Evolutionary conservation across 345 rosid species (phyloP).

Genomic region (Pelargonium nanum): DNA sequence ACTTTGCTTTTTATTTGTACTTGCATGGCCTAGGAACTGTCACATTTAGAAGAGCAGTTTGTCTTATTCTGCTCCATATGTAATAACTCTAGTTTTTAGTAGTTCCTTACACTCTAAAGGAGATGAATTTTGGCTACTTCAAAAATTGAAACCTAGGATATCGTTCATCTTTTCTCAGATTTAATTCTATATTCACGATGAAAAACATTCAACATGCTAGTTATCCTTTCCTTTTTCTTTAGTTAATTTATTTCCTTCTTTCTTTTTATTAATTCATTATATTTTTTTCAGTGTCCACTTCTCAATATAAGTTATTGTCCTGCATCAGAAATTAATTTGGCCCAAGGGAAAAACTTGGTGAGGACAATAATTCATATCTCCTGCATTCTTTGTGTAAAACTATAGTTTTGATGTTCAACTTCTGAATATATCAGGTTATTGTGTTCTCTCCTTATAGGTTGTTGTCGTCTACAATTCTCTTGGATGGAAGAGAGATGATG

Average conservation of each 20-base stretch:
- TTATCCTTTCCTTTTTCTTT: not conserved
- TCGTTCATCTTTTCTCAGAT: not conserved
- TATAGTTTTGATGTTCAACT: constrained; percentile 9
- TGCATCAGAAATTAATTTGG: constrained; percentile 54
- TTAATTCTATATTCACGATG: constrained; percentile 8
- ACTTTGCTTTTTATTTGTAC: too few relatives aligned
- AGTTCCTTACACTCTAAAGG: not conserved
- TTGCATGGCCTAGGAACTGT: too few relatives aligned
- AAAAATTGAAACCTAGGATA: constrained; percentile 1
- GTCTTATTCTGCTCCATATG: constrained; percentile 1
- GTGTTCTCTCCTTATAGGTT: constrained; percentile 31
- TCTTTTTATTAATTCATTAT: not conserved
- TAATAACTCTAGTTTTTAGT: not conserved
- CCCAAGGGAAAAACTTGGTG: constrained; percentile 68
- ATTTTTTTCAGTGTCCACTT: constrained; percentile 66
- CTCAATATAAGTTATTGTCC: constrained; percentile 92
- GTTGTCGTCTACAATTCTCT: constrained; percentile 82
- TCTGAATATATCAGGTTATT: constrained; percentile 9
- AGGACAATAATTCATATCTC: constrained; percentile 12
- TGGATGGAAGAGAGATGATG: constrained; percentile 90
- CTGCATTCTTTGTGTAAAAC: constrained; percentile 5
- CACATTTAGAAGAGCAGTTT: not conserved
- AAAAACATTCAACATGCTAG: not conserved
- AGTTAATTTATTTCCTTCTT: not conserved
- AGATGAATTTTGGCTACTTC: not conserved